A percentile compares a stretch with the other conserved stretches of the same genome.
Evolutionary conservation across 345 rosid genomes (phyloP).

Genomic region (Angophora floribunda): DNA sequence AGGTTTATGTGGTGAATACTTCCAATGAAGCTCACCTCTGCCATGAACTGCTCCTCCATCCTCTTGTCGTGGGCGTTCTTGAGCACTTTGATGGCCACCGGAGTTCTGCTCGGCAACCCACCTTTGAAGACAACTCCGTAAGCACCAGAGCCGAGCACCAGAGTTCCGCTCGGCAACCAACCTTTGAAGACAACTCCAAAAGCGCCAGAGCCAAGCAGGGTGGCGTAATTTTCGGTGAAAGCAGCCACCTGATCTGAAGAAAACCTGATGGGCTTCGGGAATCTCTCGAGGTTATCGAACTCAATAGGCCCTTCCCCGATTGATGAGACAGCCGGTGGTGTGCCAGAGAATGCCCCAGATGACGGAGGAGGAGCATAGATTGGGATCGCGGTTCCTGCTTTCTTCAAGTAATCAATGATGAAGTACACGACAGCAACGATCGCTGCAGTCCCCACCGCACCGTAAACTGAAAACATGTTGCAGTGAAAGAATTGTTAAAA

Average conservation of each 20-base stretch:
- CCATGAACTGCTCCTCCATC: background rate
- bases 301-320: background rate
- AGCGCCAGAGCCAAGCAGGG: background rate
- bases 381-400: constrained; percentile 4
- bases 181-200: constrained; percentile 3
- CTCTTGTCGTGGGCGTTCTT: background rate
- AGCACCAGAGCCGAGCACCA: constrained; percentile 1
- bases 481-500: background rate
- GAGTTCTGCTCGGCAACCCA: background rate
- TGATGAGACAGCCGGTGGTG: rapidly evolving
- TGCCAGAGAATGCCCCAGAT: rapidly evolving
- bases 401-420: constrained; percentile 4
- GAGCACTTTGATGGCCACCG: background rate
- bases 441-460: background rate
- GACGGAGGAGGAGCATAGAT: background rate
- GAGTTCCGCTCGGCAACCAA: background rate
- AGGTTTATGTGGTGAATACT: background rate
- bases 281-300: constrained; percentile 4
- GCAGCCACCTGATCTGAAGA: background rate
- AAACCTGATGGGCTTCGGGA: constrained; percentile 16
- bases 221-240: background rate
- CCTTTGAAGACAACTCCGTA: constrained; percentile 3
- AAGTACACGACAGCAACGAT: background rate
- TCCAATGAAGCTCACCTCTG: background rate
- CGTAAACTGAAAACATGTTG: background rate